These are phyloP conservation scores for Castanea sativa DNA, from an alignment of 306 rosid species.

Conservation along the genomic window DNA sequence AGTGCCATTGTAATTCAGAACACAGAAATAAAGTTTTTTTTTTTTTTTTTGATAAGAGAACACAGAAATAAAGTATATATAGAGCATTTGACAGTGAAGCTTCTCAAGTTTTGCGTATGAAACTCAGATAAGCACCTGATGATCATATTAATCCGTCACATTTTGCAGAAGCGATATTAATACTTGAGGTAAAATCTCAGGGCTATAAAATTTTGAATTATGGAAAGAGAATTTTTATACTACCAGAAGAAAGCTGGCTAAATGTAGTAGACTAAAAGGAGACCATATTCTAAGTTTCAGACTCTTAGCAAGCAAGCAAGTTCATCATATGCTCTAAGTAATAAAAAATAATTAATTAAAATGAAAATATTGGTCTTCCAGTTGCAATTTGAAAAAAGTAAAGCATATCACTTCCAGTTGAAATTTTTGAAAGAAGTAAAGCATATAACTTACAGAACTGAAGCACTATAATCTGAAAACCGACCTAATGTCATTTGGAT, in stretches of 20 bases:
- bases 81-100: not conserved
- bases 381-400: not conserved
- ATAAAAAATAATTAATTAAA: not conserved
- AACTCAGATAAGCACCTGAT: not conserved
- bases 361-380: not conserved
- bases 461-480: conserved; percentile 20
- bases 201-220: not conserved
- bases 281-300: conserved; percentile 1
- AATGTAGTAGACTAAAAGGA: not conserved
- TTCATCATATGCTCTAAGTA: not conserved
- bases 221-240: not conserved
- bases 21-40: not conserved
- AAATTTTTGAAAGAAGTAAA: not conserved
- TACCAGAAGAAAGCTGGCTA: not conserved
- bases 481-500: conserved; percentile 61
- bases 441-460: not conserved
- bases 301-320: conserved; percentile 10
- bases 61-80: not conserved
- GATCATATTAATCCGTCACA: conserved; percentile 3
- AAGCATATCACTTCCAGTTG: not conserved
- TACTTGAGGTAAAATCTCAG: not conserved
- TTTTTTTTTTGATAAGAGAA: not conserved
- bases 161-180: not conserved
- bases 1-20: not conserved
- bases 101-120: not conserved